Base-by-base conservation (phyloP, 805 yeast genomes). In the Suhomyces emberorum region DNA sequence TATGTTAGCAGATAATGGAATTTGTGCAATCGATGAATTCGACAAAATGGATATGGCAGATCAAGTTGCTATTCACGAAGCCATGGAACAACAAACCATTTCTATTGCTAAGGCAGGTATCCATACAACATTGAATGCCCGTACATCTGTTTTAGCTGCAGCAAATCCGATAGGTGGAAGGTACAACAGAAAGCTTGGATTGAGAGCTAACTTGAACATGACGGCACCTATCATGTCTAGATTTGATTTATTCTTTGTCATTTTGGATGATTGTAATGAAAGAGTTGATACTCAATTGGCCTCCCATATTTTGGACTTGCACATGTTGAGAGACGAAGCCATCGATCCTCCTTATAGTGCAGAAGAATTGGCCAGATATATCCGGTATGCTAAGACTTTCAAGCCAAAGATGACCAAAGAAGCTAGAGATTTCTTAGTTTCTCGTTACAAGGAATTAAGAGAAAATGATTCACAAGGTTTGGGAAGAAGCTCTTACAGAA, bases 61-160 rank as follows among this genome's bases (percentile, higher is more conserved):
- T 63, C 98, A 93, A 65, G 98, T 93, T 37, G 98, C 98, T 3
- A 91, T 93, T 67, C 98, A 93, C 66, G 98, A 93, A 68, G 98
- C 98, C 16, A 93, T 93, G 98, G 98, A 93, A 73, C 98, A 93
- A 65, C 98, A 93, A 63, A 93, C 98, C 0, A 93, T 93, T 48
- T 89, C 97, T 11, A 93, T 93, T 54, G 97, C 98, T 8, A 93
- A 93, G 60, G 98, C 98, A 1, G 98, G 98, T 55, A 93, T 93
- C 46, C 97, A 93, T 55, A 98, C 98, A 2, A 93, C 98, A 1
- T 69, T 93, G 52, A 93, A 93, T 59, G 98, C 98, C 1, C 76
- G 98, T 54, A 88, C 98, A 0, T 88, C 97, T 0, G 93, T 93
- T 50, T 65, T 93, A 33, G 98, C 98, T 0, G 98, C 98, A n/a